Evolutionary conservation across 2,329 filamentous ascomycete genomes (phyloP), one percentile per base, ranked within the genome.

Genomic region (Aspergillus awamori): DNA sequence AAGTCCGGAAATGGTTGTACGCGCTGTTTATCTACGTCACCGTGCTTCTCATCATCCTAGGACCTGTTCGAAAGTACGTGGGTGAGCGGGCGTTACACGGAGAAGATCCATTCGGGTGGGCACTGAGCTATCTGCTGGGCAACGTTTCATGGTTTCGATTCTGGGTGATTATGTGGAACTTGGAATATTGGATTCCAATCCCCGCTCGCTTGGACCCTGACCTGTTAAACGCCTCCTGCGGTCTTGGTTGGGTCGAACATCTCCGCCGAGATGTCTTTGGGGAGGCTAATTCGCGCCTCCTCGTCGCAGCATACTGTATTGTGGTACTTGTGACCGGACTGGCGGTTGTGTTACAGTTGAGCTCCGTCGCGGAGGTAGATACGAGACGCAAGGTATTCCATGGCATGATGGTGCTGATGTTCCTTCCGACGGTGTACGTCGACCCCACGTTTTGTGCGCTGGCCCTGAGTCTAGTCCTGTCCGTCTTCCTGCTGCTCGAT

Each of bases 301-400:
- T 90, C 4, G 80, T 98, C 17, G 85, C 85, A 58, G 85, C 77
- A 3, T 97, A 97, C 81, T 98, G 89, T 82, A 66, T 88, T 1
- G 67, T 77, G 4, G 86, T 96, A 58, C 84, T 98, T 15, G 73
- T 85, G 15, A 73, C 87, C 1, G 95, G 94, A 0, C 83, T 98
- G 38, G 79, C 87, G 8, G 82, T 91, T 4, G 91, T 97, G 7
- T 86, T 95, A 56, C 86, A 84, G 45, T 84, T 96, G 39, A 91
- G 89, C 43, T 82, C 87, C 3, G 81, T 91, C 53, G 93, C 91
- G 67, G 93, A 97, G 77, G 94, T 99, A 51, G 95, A 99, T 77
- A 99, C 95, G 1, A 87, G 95, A 53, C 88, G 95, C 54, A 99
- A 99, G 77, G 91, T 98, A 24, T 99, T 99, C 75, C 95, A 99